These are phyloP conservation scores for Ulmus americana DNA, from an alignment of 331 rosid genomes.

Conservation along the genomic window DNA sequence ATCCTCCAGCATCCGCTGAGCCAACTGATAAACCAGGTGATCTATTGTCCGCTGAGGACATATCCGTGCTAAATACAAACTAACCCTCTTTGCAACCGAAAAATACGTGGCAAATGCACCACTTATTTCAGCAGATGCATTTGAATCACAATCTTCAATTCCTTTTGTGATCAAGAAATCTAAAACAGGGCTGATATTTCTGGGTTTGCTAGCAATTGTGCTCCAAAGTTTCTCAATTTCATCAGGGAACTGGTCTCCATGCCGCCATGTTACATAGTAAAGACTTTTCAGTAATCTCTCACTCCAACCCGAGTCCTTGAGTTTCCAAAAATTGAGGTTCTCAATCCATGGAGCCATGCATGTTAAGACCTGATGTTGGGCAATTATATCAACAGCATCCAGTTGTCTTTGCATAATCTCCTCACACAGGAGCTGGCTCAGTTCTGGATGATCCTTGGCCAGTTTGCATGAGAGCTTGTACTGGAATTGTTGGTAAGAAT, in stretches of 20 bases:
- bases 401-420: conserved; percentile 99
- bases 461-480: conserved; percentile 98
- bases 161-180: conserved; percentile 98
- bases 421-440: conserved; percentile 99
- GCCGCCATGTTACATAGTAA: conserved; percentile 96
- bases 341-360: conserved; percentile 99
- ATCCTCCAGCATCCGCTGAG: conserved; percentile 93
- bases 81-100: conserved; percentile 93
- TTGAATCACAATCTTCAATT: conserved; percentile 98
- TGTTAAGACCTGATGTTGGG: conserved; percentile 98
- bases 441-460: conserved; percentile 94
- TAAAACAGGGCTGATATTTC: conserved; percentile 91
- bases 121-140: conserved; percentile 96
- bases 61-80: conserved; percentile 90
- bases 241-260: conserved; percentile 96
- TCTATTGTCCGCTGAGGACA: conserved; percentile 98
- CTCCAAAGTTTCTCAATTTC: conserved; percentile 99
- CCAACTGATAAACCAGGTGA: conserved; percentile 90
- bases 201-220: conserved; percentile 98
- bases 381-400: conserved; percentile 98
- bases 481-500: conserved; percentile 97
- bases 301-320: conserved; percentile 93
- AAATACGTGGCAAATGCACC: conserved; percentile 99
- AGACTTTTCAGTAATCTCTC: conserved; percentile 93
- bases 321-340: conserved; percentile 96